These are phyloP conservation scores for Microascus cirrosus DNA, from an alignment of 2,329 filamentous ascomycete species.

Conservation along the genomic window DNA sequence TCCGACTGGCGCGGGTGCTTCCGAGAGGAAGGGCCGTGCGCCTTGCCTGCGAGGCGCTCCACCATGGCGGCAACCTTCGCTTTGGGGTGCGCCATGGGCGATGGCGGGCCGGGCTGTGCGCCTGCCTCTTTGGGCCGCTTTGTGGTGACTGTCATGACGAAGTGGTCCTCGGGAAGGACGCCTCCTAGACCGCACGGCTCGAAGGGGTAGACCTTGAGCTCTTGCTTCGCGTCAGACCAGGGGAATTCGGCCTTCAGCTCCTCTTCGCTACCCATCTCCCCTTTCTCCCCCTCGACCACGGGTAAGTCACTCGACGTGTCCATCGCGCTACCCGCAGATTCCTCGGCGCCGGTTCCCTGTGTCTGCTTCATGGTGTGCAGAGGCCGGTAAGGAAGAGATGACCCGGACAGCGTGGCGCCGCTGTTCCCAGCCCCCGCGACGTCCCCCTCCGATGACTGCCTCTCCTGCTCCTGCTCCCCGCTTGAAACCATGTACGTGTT, in stretches of 20 bases:
- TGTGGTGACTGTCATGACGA: slow-evolving; percentile 43
- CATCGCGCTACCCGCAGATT: neutral
- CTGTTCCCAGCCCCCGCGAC: neutral
- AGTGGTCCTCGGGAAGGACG: slow-evolving; percentile 53
- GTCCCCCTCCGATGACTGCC: slow-evolving; percentile 6
- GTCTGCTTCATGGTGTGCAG: slow-evolving; percentile 26
- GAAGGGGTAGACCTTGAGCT: slow-evolving; percentile 24
- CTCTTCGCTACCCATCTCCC: slow-evolving; percentile 16
- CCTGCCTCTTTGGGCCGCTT: slow-evolving; percentile 24
- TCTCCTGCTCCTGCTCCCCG: neutral
- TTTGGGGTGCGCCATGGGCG: neutral
- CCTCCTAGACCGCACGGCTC: slow-evolving; percentile 49
- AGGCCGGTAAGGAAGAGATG: slow-evolving; percentile 35
- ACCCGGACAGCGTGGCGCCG: slow-evolving; percentile 34
- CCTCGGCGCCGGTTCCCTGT: neutral
- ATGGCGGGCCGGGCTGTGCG: neutral
- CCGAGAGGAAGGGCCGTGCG: neutral
- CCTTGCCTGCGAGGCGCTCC: neutral
- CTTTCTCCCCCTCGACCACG: no score
- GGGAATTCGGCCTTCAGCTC: slow-evolving; percentile 31
- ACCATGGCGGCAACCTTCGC: neutral
- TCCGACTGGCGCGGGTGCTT: slow-evolving; percentile 8
- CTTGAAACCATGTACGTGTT: slow-evolving; percentile 27
- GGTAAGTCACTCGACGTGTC: slow-evolving; percentile 7
- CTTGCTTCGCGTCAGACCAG: slow-evolving; percentile 32